Percentiles rank a stretch among this genome's conserved stretches.
Conservation (phyloP, 805 yeast genomes). For the Maudiozyma pseudohumilis region DNA sequence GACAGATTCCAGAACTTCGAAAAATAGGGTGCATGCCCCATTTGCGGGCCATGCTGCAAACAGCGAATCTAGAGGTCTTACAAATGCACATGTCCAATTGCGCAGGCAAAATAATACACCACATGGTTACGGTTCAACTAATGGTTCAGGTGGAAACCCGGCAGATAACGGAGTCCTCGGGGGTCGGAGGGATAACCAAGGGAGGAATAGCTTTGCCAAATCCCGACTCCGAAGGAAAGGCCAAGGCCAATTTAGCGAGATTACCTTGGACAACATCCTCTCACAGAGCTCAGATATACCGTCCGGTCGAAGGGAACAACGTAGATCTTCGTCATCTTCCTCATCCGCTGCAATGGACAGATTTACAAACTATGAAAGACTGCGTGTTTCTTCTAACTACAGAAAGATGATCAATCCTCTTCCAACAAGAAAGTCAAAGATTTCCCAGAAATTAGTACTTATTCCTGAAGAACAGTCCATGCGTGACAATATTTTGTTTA, state of each 20-base stretch:
- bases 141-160: too few relatives aligned
- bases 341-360: conserved; percentile 25
- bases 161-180: too few relatives aligned
- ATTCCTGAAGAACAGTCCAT: conserved; percentile 47
- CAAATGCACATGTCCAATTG: not conserved
- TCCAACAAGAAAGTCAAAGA: conserved; percentile 68
- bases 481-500: conserved; percentile 2
- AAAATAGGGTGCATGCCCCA: conserved; percentile 51
- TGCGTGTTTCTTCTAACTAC: conserved; percentile 10
- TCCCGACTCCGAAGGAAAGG: not conserved
- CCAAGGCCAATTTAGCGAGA: conserved; percentile 51
- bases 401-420: conserved; percentile 22
- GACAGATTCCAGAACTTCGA: conserved; percentile 68
- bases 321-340: conserved; percentile 19
- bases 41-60: conserved; percentile 56
- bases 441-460: conserved; percentile 74
- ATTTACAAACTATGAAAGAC: conserved; percentile 6
- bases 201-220: not conserved
- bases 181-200: not conserved
- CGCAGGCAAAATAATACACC: not conserved
- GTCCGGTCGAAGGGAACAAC: conserved; percentile 46
- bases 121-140: too few relatives aligned
- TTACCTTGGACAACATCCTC: conserved; percentile 70
- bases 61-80: not conserved
- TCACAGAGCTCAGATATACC: conserved; percentile 82